phyloP scores from a whole-genome alignment of 306 rosid species.

The Clitoria ternatea region DNA sequence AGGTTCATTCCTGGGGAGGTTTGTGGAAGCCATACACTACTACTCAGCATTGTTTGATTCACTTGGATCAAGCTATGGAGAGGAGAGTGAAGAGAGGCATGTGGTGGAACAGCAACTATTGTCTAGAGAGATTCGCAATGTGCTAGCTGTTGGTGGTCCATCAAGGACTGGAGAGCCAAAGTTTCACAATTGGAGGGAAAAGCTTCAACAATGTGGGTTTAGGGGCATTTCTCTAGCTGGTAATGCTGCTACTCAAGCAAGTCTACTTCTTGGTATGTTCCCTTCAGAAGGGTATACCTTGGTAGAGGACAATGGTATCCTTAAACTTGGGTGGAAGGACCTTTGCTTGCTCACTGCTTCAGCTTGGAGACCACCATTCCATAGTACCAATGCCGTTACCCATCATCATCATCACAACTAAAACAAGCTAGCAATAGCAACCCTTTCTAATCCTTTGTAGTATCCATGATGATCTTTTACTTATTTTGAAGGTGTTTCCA shows the following conservation, averaged over 20 bases:
- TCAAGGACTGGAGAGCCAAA: conserved; percentile 80
- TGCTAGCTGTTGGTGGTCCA: conserved; percentile 88
- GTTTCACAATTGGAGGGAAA: conserved; percentile 94
- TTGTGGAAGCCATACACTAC: conserved; percentile 97
- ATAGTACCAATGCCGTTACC: conserved; percentile 21
- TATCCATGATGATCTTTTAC: conserved; percentile 1
- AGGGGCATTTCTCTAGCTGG: conserved; percentile 85
- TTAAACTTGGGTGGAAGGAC: conserved; percentile 98
- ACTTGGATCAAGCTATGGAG: conserved; percentile 89
- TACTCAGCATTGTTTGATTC: conserved; percentile 94
- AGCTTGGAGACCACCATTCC: conserved; percentile 91
- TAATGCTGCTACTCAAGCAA: conserved; percentile 95
- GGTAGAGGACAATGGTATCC: conserved; percentile 92
- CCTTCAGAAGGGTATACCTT: conserved; percentile 94
- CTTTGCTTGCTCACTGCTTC: conserved; percentile 98
- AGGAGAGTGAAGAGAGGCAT: conserved; percentile 93
- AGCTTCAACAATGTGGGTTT: conserved; percentile 82
- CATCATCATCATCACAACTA: conserved; percentile 27
- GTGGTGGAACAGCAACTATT: conserved; percentile 93
- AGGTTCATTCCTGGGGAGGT: conserved; percentile 90
- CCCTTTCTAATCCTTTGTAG: conserved; percentile 11
- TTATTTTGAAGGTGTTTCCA: conserved; percentile 8
- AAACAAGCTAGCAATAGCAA: too few species aligned
- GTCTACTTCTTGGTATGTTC: conserved; percentile 85
- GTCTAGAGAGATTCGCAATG: conserved; percentile 86